These are phyloP conservation scores for Fusarium vanettenii DNA, from an alignment of 2,329 filamentous ascomycete species.

Conservation along the genomic window DNA sequence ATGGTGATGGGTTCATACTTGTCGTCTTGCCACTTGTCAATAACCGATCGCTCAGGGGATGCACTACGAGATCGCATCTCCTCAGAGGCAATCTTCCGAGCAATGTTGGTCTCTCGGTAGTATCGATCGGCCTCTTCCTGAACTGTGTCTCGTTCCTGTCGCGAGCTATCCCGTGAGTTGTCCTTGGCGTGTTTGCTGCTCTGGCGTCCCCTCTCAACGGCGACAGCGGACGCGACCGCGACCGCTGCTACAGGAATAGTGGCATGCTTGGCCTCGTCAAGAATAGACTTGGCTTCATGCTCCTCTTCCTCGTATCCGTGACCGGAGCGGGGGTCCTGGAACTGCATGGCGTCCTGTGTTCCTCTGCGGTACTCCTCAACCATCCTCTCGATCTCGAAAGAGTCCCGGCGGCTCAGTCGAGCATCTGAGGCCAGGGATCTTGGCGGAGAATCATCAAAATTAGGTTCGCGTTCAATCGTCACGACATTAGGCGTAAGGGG, in stretches of 20 bases:
- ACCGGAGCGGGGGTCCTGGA: slow-evolving; percentile 31
- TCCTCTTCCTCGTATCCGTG: slow-evolving; percentile 53
- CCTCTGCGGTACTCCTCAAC: slow-evolving; percentile 46
- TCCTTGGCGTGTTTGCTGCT: background rate
- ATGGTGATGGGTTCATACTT: slow-evolving; percentile 57
- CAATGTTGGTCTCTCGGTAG: slow-evolving; percentile 67
- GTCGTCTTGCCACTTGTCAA: slow-evolving; percentile 63
- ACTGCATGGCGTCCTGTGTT: slow-evolving; percentile 26
- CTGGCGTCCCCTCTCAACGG: slow-evolving; percentile 52
- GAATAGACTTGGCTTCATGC: slow-evolving; percentile 57
- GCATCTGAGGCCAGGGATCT: slow-evolving; percentile 42
- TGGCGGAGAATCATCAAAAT: slow-evolving; percentile 55
- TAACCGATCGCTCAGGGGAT: slow-evolving; percentile 64
- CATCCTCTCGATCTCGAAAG: slow-evolving; percentile 57
- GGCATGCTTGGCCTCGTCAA: slow-evolving; percentile 59
- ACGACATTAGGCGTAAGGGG: slow-evolving; percentile 63
- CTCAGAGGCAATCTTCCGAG: slow-evolving; percentile 65
- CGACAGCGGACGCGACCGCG: slow-evolving; percentile 60
- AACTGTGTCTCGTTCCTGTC: slow-evolving; percentile 56
- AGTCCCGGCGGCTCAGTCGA: slow-evolving; percentile 62
- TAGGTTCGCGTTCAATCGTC: slow-evolving; percentile 66
- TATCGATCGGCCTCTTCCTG: slow-evolving; percentile 68
- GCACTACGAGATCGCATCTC: slow-evolving; percentile 64
- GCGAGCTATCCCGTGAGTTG: slow-evolving; percentile 48
- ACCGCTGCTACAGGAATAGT: slow-evolving; percentile 61